phyloP scores from a whole-genome alignment of 768 basidiomycete species.

The Kwoniella pini region DNA sequence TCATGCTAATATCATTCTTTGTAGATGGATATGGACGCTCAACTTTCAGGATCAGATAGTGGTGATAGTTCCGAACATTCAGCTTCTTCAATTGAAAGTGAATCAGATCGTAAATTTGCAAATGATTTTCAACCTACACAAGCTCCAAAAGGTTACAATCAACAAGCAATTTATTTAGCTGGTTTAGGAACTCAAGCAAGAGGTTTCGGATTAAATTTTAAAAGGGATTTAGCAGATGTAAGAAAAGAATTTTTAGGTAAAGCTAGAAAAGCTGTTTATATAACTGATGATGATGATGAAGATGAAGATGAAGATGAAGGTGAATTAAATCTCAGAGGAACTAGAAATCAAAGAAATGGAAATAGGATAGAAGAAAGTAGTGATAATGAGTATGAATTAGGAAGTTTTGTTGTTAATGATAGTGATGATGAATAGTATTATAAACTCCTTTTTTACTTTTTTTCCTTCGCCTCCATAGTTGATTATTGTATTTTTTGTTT shows the following conservation, averaged over 20 bases:
- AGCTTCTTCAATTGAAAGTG: constrained; percentile 30
- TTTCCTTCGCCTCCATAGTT: no score
- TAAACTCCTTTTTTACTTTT: no score
- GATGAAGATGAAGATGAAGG: constrained; percentile 10
- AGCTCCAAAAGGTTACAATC: constrained; percentile 54
- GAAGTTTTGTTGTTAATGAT: constrained; percentile 45
- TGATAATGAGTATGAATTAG: constrained; percentile 49
- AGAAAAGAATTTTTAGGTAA: constrained; percentile 40
- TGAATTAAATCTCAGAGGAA: constrained; percentile 1
- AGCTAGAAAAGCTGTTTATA: constrained; percentile 43
- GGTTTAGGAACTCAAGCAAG: constrained; percentile 48
- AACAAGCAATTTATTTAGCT: constrained; percentile 48
- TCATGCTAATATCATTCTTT: background rate
- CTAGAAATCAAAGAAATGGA: background rate
- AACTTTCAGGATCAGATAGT: constrained; percentile 37
- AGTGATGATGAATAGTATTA: constrained; percentile 31
- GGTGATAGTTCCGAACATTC: constrained; percentile 32
- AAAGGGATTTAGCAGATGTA: constrained; percentile 12
- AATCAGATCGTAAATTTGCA: constrained; percentile 50
- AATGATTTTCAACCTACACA: constrained; percentile 54
- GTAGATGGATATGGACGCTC: constrained; percentile 45
- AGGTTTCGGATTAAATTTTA: constrained; percentile 37
- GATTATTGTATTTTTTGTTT: no score
- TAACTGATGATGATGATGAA: constrained; percentile 45
- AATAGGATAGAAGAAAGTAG: constrained; percentile 11